Evolutionary conservation across 495 filamentous ascomycete species (phyloP), one percentile per base, ranked within the genome.

Genomic region (Echria macrotheca): DNA sequence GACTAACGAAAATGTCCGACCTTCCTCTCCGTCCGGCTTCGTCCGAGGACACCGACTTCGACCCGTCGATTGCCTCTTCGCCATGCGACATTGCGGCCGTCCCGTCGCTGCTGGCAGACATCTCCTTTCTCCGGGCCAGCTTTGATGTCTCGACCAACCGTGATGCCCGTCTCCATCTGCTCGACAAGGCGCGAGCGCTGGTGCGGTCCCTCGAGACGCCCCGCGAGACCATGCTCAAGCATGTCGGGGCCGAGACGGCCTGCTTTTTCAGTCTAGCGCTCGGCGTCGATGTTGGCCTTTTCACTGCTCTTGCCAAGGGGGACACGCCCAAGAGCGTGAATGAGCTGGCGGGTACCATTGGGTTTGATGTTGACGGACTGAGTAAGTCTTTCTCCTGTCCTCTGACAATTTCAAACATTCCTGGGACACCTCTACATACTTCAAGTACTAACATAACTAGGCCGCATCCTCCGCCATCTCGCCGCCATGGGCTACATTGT

Each of bases 401-500:
- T 11, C 22, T 50, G 28, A 52, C 18, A 17, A 0, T 9, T 4
- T n/a, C n/a, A n/a, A n/a, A n/a, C n/a, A n/a, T n/a, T n/a, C n/a
- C n/a, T n/a, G n/a, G n/a, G n/a, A n/a, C n/a, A n/a, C n/a, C n/a
- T n/a, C n/a, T n/a, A n/a, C n/a, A n/a, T n/a, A n/a, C n/a, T n/a
- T n/a, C n/a, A n/a, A n/a, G n/a, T n/a, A n/a, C n/a, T n/a, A n/a
- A n/a, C n/a, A n/a, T n/a, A n/a, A n/a, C n/a, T 25, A 55, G 52
- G 48, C 3, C 69, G 70, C 5, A 55, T 77, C 23, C 53, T 80
- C 46, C 70, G 69, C 49, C 76, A 81, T 39, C 49, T 80, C 0
- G 67, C 65, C 9, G 70, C 76, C 40, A 75, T 76, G 69, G 72
- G 70, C 5, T 61, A 73, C 29, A 63, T 81, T 32, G 32, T 38